These are phyloP conservation scores for Ogataea chonburiensis DNA, from an alignment of 805 yeast genomes.

Conservation along the genomic window DNA sequence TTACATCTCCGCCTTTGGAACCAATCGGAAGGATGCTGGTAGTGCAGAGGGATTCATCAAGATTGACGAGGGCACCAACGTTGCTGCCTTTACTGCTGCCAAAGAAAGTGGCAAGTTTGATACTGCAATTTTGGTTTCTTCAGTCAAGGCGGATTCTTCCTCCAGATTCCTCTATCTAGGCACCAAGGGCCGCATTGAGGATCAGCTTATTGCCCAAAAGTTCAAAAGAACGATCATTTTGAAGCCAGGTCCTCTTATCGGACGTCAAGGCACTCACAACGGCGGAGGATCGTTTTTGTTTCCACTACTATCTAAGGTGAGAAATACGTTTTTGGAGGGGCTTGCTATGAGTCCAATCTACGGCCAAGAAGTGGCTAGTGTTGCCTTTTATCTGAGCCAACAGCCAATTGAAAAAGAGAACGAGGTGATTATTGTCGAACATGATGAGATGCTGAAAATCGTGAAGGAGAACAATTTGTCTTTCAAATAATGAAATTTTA, in stretches of 20 bases:
- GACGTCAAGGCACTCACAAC: slow-evolving; percentile 28
- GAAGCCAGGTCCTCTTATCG: slow-evolving; percentile 74
- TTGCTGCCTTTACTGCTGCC: slow-evolving; percentile 70
- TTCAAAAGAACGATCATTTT: slow-evolving; percentile 74
- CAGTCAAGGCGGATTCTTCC: slow-evolving; percentile 57
- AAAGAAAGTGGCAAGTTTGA: slow-evolving; percentile 59
- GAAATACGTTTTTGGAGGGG: slow-evolving; percentile 29
- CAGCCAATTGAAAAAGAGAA: slow-evolving; percentile 25
- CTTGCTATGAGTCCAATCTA: slow-evolving; percentile 41
- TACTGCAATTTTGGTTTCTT: slow-evolving; percentile 66
- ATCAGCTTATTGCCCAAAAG: slow-evolving; percentile 56
- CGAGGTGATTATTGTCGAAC: slow-evolving; percentile 25
- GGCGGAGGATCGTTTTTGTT: neutral
- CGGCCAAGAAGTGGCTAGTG: slow-evolving; percentile 65
- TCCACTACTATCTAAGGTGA: slow-evolving; percentile 32
- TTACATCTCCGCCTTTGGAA: slow-evolving; percentile 69
- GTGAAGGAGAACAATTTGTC: slow-evolving; percentile 18
- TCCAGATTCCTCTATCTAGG: slow-evolving; percentile 62
- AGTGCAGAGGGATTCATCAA: slow-evolving; percentile 63
- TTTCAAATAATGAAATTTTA: neutral
- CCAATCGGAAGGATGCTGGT: slow-evolving; percentile 74
- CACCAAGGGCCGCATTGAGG: slow-evolving; percentile 77
- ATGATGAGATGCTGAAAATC: slow-evolving; percentile 24
- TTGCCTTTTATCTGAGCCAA: slow-evolving; percentile 30
- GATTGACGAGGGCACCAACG: slow-evolving; percentile 74